Evolutionary conservation across 495 filamentous ascomycete genomes (phyloP).

Genomic region (Amphirosellinia nigrospora): DNA sequence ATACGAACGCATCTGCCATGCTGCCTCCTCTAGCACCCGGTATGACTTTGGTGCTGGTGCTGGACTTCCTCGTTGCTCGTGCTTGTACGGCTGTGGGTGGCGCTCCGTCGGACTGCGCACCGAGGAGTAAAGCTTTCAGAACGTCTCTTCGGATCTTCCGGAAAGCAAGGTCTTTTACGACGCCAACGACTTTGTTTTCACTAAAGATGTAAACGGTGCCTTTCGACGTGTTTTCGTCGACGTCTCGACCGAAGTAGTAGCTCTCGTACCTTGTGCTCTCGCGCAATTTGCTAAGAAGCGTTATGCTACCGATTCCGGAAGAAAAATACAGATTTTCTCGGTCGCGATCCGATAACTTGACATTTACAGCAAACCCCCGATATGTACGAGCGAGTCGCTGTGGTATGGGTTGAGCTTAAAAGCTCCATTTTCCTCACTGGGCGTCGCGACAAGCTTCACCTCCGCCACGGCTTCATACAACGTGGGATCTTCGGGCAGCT

Average conservation of each 20-base stretch:
- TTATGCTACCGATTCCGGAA: constrained; percentile 67
- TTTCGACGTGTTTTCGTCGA: constrained; percentile 34
- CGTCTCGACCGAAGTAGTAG: constrained; percentile 58
- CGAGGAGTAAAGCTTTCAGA: constrained; percentile 16
- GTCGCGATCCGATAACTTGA: constrained; percentile 57
- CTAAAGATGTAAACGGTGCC: constrained; percentile 60
- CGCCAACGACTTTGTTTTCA: constrained; percentile 51
- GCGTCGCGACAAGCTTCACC: constrained; percentile 58
- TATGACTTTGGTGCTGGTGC: background rate
- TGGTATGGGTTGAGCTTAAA: constrained; percentile 64
- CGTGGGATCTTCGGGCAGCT: constrained; percentile 45
- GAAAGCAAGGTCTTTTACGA: constrained; percentile 51
- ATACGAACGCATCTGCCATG: constrained; percentile 47
- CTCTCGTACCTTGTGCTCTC: constrained; percentile 61
- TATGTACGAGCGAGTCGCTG: constrained; percentile 61
- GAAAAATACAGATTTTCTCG: constrained; percentile 65
- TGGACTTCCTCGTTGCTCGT: background rate
- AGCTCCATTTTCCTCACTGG: constrained; percentile 48
- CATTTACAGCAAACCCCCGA: constrained; percentile 72
- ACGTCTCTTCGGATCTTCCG: constrained; percentile 52
- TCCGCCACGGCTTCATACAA: constrained; percentile 62
- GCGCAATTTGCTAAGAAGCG: constrained; percentile 58
- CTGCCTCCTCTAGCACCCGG: constrained; percentile 21
- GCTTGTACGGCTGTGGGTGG: background rate
- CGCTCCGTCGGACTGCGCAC: background rate